Evolutionary conservation across 2,329 filamentous ascomycete species (phyloP), one percentile per base, ranked within the genome.

Genomic region (Mycosphaerella sp.): DNA sequence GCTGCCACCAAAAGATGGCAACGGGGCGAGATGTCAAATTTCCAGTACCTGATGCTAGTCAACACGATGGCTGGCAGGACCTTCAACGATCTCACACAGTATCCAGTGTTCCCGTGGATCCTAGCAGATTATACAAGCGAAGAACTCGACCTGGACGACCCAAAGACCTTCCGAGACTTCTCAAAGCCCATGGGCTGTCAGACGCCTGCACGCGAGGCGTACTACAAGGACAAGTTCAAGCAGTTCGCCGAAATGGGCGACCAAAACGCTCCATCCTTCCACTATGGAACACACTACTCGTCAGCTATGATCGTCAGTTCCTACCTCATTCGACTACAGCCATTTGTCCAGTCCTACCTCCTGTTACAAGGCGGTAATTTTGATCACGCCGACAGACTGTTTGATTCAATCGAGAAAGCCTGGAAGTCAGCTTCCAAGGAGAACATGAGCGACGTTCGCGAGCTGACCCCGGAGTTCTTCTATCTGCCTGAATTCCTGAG

Each of bases 261-360:
- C 58, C 72, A 75, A 37, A 77, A 77, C 50, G 76, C 79, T 41
- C 85, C 87, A 0, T 87, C 93, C 0, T 98, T 96, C 67, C 93
- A 98, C 66, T 98, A 97, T 61, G 93, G 93, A 14, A 98, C 94
- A 0, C 94, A 98, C 67, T 98, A 98, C 68, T 97, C 93, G 1
- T 97, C 93, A 2, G 93, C 93, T 6, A 98, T 97, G 93, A 96
- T 95, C 53, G 93, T 98, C 6, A 89, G 89, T 10, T 96, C 90
- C 0, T 98, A 96, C 64, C 78, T 98, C 36, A 96, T 98, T 62
- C 85, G 93, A 14, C 77, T 98, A 13, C 91, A 95, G 44, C 93
- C 93, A 0, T 98, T 97, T 66, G 91, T 96, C 18, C 89, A 97
- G 61, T 95, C 93, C 0, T 97, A 95, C 65, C 81, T 97, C 16